Conservation (phyloP, 23 red algal species). For the Gracilaria gracilis region DNA sequence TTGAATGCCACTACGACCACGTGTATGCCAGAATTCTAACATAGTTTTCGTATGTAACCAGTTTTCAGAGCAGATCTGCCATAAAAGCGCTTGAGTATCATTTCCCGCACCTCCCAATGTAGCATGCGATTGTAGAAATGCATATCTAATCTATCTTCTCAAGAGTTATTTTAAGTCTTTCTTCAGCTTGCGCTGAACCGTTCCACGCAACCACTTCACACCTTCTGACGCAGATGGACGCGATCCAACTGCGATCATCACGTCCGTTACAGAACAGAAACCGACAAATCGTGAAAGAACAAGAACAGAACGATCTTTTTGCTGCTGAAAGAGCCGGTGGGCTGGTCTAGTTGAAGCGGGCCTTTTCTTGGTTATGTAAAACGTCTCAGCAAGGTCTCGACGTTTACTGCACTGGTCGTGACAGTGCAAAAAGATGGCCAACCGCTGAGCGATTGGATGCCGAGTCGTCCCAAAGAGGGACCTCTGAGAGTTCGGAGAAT, state of each 20-base stretch:
- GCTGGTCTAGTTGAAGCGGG: background rate
- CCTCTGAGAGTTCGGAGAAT: background rate
- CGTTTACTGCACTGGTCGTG: background rate
- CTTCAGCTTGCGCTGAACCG: background rate
- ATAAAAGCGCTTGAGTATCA: too few relatives aligned
- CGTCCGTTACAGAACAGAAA: constrained; percentile 7
- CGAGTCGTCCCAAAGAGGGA: background rate
- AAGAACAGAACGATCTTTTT: background rate
- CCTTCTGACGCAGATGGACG: constrained; percentile 1
- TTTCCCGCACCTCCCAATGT: too few relatives aligned
- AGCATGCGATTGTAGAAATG: too few relatives aligned
- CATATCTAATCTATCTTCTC: background rate
- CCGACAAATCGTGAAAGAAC: constrained; percentile 40
- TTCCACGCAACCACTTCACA: constrained; percentile 31
- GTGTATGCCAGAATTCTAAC: too few relatives aligned
- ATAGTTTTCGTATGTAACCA: too few relatives aligned
- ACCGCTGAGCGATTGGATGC: background rate
- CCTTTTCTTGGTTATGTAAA: constrained; percentile 3
- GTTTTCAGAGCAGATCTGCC: too few relatives aligned
- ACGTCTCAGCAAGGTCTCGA: constrained; percentile 45
- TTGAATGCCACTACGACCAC: too few relatives aligned
- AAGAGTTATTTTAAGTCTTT: background rate
- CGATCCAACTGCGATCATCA: constrained; percentile 32
- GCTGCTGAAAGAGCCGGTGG: constrained; percentile 1
- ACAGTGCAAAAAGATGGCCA: constrained; percentile 22